phyloP scores from a whole-genome alignment of 2,329 filamentous ascomycete genomes.

The Fusarium sp. region DNA sequence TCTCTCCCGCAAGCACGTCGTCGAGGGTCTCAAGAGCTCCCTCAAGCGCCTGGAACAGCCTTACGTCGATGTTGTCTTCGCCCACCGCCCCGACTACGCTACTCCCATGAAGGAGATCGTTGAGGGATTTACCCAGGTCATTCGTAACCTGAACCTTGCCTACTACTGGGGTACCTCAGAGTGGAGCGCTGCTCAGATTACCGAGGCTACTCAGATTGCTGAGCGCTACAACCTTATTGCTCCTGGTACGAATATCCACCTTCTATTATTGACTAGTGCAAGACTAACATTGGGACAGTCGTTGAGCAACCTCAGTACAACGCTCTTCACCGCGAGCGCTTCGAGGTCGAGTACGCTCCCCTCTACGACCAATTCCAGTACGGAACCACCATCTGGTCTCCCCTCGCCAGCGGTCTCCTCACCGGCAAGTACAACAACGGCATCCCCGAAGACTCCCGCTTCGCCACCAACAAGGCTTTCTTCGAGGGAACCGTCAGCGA shows the following conservation, averaged over 20 bases:
- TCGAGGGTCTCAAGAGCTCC: conserved; percentile 58
- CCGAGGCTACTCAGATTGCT: conserved; percentile 65
- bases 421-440: conserved; percentile 74
- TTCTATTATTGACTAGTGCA: accelerated
- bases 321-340: conserved; percentile 68
- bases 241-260: conserved; percentile 49
- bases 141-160: conserved; percentile 45
- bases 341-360: conserved; percentile 71
- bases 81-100: conserved; percentile 43
- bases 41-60: conserved; percentile 43
- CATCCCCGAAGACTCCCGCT: conserved; percentile 68
- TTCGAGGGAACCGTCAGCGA: conserved; percentile 28
- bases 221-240: conserved; percentile 71
- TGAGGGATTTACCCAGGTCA: conserved; percentile 45
- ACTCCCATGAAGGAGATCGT: conserved; percentile 47
- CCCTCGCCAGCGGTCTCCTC: conserved; percentile 67
- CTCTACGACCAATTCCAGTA: conserved; percentile 68
- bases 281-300: conserved; percentile 44
- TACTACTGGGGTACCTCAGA: conserved; percentile 69
- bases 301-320: conserved; percentile 78
- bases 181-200: conserved; percentile 75
- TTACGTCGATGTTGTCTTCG: conserved; percentile 46
- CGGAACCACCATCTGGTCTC: conserved; percentile 71
- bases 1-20: conserved; percentile 73
- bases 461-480: conserved; percentile 51